Base-by-base conservation (phyloP, 352 stramenopile genomes). In the Aphanomyces astaci region DNA sequence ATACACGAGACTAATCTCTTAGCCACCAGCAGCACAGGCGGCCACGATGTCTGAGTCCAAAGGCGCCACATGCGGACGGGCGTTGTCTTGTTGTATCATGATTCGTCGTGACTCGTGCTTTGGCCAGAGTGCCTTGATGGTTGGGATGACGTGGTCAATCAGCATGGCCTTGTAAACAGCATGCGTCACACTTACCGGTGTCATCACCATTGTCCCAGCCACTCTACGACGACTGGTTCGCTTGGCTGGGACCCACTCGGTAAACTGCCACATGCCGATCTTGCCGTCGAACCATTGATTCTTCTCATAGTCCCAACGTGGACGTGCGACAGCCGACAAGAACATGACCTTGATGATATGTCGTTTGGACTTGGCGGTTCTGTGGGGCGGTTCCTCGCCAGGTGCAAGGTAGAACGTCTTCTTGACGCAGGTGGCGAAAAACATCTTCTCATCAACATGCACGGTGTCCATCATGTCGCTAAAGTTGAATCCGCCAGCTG, bases 121-220 rank as follows among this genome's bases (percentile, higher is more conserved):
- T 15, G 52, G 52, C 52, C 52, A 60, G 5, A 15, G 5, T 13
- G 49, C n/a, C 64, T 76, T 74, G 57, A 76, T 73, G 5, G 36
- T 31, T 11, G 54, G 72, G 25, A 76, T 75, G 40, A 72, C 70
- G 7, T 45, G 40, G 19, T 70, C 24, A 3, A 71, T 17, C 17
- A 73, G 28, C 25, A 55, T 55, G 10, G 33, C 19, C 24, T 57
- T 67, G 40, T 77, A 70, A 17, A 53, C 54, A 4, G 57, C 51
- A 2, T 57, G 54, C 27, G 68, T 66, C 0, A 77, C 63, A 10
- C 19, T 69, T 31, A 72, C 57, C 0, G 24, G 13, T 43, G 73
- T 74, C 22, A 70, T n/a, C 36, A 74, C 63, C 0, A 73, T 39
- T 17, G 73, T 74, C 0, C 73, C 66, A 13, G 54, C 57, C 9